A percentile compares a stretch with the other conserved stretches of the same genome.
Evolutionary conservation across 2,329 filamentous ascomycete species (phyloP).

Genomic region (Triangularia setosa): DNA sequence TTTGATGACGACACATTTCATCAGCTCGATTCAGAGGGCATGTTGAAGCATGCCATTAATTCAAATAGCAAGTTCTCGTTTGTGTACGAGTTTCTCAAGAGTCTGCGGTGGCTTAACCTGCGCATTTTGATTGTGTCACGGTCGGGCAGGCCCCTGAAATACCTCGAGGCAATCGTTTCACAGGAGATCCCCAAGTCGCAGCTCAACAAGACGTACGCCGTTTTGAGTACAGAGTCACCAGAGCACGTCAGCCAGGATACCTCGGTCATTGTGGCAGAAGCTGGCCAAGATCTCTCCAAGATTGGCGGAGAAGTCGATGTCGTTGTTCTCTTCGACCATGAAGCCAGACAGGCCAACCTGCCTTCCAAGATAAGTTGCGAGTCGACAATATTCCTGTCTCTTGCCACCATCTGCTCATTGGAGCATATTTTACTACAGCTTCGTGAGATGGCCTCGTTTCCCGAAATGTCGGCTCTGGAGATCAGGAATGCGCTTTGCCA

Average conservation of each 20-base stretch:
- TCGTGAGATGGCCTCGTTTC: constrained; percentile 30
- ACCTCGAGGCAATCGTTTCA: constrained; percentile 49
- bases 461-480: constrained; percentile 34
- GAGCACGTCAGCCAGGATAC: constrained; percentile 19
- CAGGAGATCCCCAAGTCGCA: constrained; percentile 34
- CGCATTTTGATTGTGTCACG: constrained; percentile 53
- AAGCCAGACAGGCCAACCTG: constrained; percentile 39
- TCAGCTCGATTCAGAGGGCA: constrained; percentile 39
- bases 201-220: background rate
- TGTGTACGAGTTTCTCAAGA: constrained; percentile 50
- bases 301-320: constrained; percentile 43
- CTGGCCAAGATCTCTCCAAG: constrained; percentile 35
- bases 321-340: constrained; percentile 53
- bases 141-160: constrained; percentile 45
- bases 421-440: constrained; percentile 49
- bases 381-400: constrained; percentile 41
- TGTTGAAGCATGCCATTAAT: constrained; percentile 51
- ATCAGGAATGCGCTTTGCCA: constrained; percentile 40
- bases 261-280: constrained; percentile 41
- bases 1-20: constrained; percentile 45
- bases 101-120: constrained; percentile 39
- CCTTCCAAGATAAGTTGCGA: constrained; percentile 25
- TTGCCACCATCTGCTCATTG: constrained; percentile 50
- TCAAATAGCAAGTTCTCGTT: constrained; percentile 60
- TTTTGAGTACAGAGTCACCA: constrained; percentile 24